Percentiles rank a stretch among this genome's conserved stretches.
phyloP scores from a whole-genome alignment of 495 filamentous ascomycete species.

The Daldinia bambusicola region DNA sequence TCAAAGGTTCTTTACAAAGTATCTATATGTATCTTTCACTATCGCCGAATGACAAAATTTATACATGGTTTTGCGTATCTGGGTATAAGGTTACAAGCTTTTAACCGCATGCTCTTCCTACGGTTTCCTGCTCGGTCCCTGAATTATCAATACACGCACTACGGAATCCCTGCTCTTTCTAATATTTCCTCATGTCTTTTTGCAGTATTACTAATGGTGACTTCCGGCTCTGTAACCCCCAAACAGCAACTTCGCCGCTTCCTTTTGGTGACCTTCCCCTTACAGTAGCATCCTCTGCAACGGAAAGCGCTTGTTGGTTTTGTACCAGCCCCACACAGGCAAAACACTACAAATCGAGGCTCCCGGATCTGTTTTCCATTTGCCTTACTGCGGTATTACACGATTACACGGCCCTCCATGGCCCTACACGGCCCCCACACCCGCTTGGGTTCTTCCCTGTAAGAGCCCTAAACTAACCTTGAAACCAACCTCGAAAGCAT shows the following conservation, averaged over 20 bases:
- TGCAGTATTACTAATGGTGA: conserved; percentile 28
- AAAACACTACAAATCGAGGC: conserved; percentile 42
- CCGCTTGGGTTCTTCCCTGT: neutral
- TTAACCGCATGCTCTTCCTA: conserved; percentile 23
- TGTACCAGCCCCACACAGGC: conserved; percentile 22
- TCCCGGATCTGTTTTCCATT: conserved; percentile 31
- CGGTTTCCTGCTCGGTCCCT: conserved; percentile 18
- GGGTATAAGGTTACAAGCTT: conserved; percentile 2
- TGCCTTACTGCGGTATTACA: conserved; percentile 6
- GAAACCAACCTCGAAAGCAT: conserved; percentile 18
- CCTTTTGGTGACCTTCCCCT: conserved; percentile 40
- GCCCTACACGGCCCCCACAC: neutral
- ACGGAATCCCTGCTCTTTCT: conserved; percentile 14
- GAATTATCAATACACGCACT: conserved; percentile 18
- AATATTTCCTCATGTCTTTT: conserved; percentile 17
- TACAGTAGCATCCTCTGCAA: conserved; percentile 23
- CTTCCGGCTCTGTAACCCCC: conserved; percentile 38
- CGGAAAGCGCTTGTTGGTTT: conserved; percentile 2
- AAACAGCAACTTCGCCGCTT: conserved; percentile 42
- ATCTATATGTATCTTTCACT: conserved; percentile 13
- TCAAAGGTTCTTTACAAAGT: neutral
- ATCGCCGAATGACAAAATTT: conserved; percentile 10
- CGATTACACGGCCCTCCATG: too few species aligned
- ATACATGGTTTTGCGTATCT: conserved; percentile 8
- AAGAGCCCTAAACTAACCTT: conserved; percentile 13